Evolutionary conservation across 805 yeast species (phyloP).

Genomic region (Spencermartinsiella europaea): DNA sequence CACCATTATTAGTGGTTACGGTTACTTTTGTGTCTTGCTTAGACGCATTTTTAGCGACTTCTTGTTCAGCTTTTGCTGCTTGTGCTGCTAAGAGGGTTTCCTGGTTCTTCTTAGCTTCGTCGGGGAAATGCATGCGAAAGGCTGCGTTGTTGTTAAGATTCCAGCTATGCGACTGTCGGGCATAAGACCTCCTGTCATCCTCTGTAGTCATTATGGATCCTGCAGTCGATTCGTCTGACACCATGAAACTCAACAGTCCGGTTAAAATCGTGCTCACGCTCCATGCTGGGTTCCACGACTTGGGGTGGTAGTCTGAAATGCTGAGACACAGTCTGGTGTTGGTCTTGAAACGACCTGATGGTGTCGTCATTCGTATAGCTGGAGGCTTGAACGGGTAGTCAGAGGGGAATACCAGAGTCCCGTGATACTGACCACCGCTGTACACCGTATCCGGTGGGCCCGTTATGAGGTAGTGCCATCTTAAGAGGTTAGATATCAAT

Average conservation of each 20-base stretch:
- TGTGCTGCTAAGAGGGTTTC: constrained; percentile 26
- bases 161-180: constrained; percentile 57
- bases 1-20: neutral
- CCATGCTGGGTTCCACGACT: constrained; percentile 97
- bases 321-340: constrained; percentile 79
- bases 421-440: constrained; percentile 83
- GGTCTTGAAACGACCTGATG: constrained; percentile 65
- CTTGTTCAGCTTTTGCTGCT: neutral
- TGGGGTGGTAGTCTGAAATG: constrained; percentile 95
- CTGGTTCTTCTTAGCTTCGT: constrained; percentile 37
- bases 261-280: constrained; percentile 81
- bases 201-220: constrained; percentile 72
- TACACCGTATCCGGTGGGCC: constrained; percentile 92
- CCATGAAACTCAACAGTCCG: constrained; percentile 89
- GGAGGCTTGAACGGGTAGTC: constrained; percentile 94
- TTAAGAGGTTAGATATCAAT: too few species aligned
- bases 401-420: constrained; percentile 72
- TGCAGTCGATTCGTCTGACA: constrained; percentile 76
- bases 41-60: neutral
- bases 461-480: constrained; percentile 85
- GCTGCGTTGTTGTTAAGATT: constrained; percentile 51
- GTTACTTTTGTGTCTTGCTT: neutral
- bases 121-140: constrained; percentile 65
- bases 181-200: constrained; percentile 38
- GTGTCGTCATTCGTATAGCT: constrained; percentile 75